phyloP scores from a whole-genome alignment of 192 early-diverging fungal genomes.

The Spinellus fusiger region DNA sequence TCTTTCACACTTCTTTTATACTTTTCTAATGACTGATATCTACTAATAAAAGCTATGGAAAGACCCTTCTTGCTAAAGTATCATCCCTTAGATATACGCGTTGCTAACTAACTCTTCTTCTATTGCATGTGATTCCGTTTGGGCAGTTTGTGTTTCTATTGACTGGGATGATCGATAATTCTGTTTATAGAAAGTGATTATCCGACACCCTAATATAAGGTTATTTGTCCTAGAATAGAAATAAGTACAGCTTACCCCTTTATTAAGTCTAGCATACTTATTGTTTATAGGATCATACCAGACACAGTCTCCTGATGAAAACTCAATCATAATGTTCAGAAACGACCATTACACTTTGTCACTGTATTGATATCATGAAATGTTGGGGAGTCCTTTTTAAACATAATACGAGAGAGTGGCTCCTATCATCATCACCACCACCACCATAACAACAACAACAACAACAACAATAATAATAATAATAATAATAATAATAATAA shows the following conservation, averaged over 20 bases:
- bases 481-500: too few relatives aligned
- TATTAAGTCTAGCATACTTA: slow-evolving; percentile 81
- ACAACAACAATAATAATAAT: too few relatives aligned
- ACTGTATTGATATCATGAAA: slow-evolving; percentile 82
- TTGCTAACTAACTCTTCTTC: too few relatives aligned
- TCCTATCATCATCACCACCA: too few relatives aligned
- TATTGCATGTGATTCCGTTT: too few relatives aligned
- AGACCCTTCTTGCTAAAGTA: too few relatives aligned
- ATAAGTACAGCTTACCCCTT: slow-evolving; percentile 46
- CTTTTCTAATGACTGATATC: too few relatives aligned
- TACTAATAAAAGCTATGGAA: too few relatives aligned
- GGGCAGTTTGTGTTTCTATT: background rate
- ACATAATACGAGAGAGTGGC: slow-evolving; percentile 69
- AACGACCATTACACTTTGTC: slow-evolving; percentile 57
- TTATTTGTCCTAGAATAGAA: background rate
- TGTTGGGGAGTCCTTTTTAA: slow-evolving; percentile 70
- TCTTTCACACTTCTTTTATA: too few relatives aligned
- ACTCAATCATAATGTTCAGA: slow-evolving; percentile 88
- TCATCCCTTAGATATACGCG: too few relatives aligned
- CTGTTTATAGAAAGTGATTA: background rate
- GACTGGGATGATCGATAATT: background rate
- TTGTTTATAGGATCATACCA: slow-evolving; percentile 85
- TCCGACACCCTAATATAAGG: background rate
- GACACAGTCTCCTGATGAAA: slow-evolving; percentile 71
- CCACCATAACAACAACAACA: too few relatives aligned